Conservation (phyloP, 2,329 filamentous ascomycete species). For the Calonectria pseudoturangicola region DNA sequence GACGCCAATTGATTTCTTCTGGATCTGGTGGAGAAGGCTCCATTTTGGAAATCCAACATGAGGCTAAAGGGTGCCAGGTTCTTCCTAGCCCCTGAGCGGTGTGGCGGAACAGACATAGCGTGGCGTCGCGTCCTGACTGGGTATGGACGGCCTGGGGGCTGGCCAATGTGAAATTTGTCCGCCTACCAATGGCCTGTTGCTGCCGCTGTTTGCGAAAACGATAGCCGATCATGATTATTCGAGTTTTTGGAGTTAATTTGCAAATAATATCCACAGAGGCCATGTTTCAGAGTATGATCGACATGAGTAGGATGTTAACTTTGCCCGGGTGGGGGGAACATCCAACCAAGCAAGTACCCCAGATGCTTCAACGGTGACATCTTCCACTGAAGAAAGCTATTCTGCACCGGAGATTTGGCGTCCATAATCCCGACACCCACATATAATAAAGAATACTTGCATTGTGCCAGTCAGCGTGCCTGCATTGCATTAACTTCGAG, state of each 20-base stretch:
- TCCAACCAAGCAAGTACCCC: conserved; percentile 1
- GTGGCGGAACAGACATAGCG: conserved; percentile 47
- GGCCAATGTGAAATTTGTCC: conserved; percentile 38
- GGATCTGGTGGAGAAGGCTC: conserved; percentile 27
- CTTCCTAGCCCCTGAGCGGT: conserved; percentile 49
- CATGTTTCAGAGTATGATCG: conserved; percentile 21
- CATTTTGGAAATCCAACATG: conserved; percentile 22
- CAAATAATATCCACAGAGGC: conserved; percentile 15
- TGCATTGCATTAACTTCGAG: not conserved
- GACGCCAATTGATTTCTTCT: conserved; percentile 17
- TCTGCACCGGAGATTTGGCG: conserved; percentile 24
- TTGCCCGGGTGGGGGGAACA: not conserved
- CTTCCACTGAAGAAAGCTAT: not conserved
- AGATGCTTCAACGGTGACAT: not conserved
- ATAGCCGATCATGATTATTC: conserved; percentile 5
- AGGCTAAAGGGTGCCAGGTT: conserved; percentile 36
- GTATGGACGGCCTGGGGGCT: not conserved
- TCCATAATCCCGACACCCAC: not conserved
- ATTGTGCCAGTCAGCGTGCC: not conserved
- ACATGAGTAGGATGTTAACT: conserved; percentile 22
- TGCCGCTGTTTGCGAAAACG: conserved; percentile 27
- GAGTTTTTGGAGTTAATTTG: not conserved
- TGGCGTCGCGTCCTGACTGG: conserved; percentile 33
- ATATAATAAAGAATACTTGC: not conserved
- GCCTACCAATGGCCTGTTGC: conserved; percentile 10